A percentile compares a stretch with the other conserved stretches of the same genome.
phyloP scores from a whole-genome alignment of 352 stramenopile genomes.

The Pythium biforme region DNA sequence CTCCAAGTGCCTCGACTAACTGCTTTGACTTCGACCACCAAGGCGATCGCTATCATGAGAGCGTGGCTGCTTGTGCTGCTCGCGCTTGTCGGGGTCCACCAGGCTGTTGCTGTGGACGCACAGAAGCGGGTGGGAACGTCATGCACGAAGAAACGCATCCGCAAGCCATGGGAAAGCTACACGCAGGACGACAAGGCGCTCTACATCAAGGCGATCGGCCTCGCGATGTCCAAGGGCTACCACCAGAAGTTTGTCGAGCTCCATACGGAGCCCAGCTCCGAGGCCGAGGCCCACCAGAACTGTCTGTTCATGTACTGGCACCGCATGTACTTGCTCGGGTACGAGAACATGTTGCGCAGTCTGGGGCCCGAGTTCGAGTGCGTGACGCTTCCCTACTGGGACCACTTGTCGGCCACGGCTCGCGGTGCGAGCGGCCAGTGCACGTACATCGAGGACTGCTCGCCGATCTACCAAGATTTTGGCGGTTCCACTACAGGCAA shows the following conservation, averaged over 20 bases:
- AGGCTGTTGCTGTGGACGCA: too few relatives aligned
- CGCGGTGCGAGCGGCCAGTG: conserved; percentile 4
- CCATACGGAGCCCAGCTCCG: conserved; percentile 21
- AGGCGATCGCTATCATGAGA: too few relatives aligned
- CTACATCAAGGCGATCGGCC: conserved; percentile 37
- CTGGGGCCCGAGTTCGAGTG: conserved; percentile 22
- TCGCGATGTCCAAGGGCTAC: conserved; percentile 37
- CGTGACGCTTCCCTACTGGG: conserved; percentile 36
- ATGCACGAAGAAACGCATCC: conserved; percentile 37
- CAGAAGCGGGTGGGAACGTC: conserved; percentile 28
- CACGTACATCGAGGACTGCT: conserved; percentile 25
- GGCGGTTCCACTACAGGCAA: conserved; percentile 17
- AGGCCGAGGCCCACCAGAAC: conserved; percentile 26
- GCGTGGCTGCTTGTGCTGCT: too few relatives aligned
- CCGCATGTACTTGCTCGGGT: conserved; percentile 29
- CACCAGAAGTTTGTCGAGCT: conserved; percentile 37
- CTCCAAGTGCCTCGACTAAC: too few relatives aligned
- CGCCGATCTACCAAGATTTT: conserved; percentile 26
- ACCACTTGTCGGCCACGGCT: conserved; percentile 23
- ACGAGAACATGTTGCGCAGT: conserved; percentile 42
- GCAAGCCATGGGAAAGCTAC: conserved; percentile 49
- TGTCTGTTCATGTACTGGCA: conserved; percentile 39
- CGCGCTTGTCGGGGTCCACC: too few relatives aligned
- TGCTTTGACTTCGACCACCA: too few relatives aligned
- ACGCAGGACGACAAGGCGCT: conserved; percentile 33